Evolutionary conservation across 805 yeast genomes (phyloP).

Genomic region (Metschnikowia shivogae): DNA sequence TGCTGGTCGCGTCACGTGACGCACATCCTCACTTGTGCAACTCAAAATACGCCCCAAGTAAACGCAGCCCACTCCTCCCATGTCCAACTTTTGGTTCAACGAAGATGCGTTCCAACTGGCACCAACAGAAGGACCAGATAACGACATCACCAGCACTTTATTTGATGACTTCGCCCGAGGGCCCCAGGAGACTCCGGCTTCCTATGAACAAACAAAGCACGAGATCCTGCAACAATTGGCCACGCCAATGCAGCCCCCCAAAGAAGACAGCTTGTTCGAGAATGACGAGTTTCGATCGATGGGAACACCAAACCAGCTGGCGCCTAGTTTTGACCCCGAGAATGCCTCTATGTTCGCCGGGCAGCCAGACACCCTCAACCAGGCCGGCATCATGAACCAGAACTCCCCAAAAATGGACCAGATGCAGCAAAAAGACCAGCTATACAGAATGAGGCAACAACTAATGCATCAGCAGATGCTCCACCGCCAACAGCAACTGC

Average conservation of each 20-base stretch:
- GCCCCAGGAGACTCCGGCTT: background rate
- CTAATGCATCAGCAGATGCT: slow-evolving; percentile 37
- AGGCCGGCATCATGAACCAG: background rate
- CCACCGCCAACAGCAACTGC: slow-evolving; percentile 24
- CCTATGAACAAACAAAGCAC: slow-evolving; percentile 7
- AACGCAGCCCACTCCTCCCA: slow-evolving; percentile 4
- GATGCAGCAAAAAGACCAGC: slow-evolving; percentile 26
- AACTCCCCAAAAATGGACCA: slow-evolving; percentile 1
- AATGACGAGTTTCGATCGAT: background rate
- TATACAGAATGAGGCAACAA: slow-evolving; percentile 36
- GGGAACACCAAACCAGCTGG: background rate
- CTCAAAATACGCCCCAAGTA: background rate
- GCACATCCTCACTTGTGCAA: slow-evolving; percentile 1
- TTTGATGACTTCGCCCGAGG: slow-evolving; percentile 13
- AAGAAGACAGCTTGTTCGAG: background rate
- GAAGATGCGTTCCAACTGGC: slow-evolving; percentile 16
- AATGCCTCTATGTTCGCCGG: slow-evolving; percentile 1
- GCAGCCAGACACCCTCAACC: background rate
- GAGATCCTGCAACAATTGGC: slow-evolving; percentile 16
- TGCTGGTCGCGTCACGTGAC: slow-evolving; percentile 1
- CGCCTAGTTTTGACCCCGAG: background rate
- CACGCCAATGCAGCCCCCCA: slow-evolving; percentile 3
- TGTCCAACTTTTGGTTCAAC: slow-evolving; percentile 20
- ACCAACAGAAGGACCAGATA: slow-evolving; percentile 8
- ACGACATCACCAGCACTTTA: slow-evolving; percentile 10